phyloP scores from a whole-genome alignment of 2,329 filamentous ascomycete species.

The Fusarium chuoi region DNA sequence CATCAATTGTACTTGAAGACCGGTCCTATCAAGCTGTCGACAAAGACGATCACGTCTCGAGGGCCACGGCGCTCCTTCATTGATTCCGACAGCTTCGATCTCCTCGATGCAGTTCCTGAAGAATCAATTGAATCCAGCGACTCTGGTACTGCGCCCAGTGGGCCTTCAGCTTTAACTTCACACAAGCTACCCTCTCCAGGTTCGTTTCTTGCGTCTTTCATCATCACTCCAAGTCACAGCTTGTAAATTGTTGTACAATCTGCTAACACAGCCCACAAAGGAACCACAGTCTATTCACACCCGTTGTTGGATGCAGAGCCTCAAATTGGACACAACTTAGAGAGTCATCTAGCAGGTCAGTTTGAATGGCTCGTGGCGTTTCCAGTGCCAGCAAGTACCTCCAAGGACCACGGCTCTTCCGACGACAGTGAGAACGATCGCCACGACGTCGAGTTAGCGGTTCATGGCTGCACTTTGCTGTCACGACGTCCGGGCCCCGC shows the following conservation, averaged over 20 bases:
- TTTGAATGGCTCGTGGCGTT: constrained; percentile 62
- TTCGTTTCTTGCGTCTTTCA: constrained; percentile 14
- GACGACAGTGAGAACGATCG: constrained; percentile 16
- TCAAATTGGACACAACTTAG: constrained; percentile 48
- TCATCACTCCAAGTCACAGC: neutral
- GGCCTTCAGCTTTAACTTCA: neutral
- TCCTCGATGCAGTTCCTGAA: constrained; percentile 48
- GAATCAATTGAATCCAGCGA: constrained; percentile 36
- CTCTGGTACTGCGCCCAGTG: constrained; percentile 4
- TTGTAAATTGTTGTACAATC: neutral
- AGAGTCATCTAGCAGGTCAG: constrained; percentile 59
- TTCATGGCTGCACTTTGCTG: constrained; percentile 66
- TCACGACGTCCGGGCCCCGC: constrained; percentile 47
- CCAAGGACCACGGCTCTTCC: constrained; percentile 27
- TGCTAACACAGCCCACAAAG: constrained; percentile 31
- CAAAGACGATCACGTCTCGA: constrained; percentile 32
- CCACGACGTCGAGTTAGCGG: constrained; percentile 42
- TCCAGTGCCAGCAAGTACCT: constrained; percentile 44
- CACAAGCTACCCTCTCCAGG: constrained; percentile 19
- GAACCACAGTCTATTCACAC: constrained; percentile 24
- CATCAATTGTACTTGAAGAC: constrained; percentile 16
- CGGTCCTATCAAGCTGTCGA: constrained; percentile 13
- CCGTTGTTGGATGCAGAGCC: constrained; percentile 41
- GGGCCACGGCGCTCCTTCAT: constrained; percentile 47
- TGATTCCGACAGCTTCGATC: constrained; percentile 49